A percentile compares a stretch with the other conserved stretches of the same genome.
Conservation (phyloP, 305 asterid species). For the Lippia alba region DNA sequence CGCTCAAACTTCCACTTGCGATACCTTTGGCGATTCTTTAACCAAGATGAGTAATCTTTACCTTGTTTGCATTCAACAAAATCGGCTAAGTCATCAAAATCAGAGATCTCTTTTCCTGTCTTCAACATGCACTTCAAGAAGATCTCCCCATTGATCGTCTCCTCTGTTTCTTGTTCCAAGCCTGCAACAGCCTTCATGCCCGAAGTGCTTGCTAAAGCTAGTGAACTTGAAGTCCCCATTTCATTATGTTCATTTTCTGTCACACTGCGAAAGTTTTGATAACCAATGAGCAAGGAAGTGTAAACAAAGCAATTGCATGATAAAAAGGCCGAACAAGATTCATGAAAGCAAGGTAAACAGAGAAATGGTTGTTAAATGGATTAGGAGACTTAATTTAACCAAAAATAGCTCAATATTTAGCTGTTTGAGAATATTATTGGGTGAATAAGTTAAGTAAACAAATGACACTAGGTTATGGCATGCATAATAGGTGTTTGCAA, state of each 20-base stretch:
- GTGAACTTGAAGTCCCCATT: conserved; percentile 36
- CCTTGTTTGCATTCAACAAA: conserved; percentile 74
- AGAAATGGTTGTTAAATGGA: no score
- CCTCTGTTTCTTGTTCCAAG: conserved; percentile 65
- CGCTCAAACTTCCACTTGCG: conserved; percentile 63
- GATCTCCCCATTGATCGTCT: conserved; percentile 70
- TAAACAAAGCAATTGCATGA: neutral
- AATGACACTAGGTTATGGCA: no score
- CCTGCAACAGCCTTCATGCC: conserved; percentile 40
- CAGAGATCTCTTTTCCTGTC: conserved; percentile 27
- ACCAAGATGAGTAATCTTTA: conserved; percentile 75
- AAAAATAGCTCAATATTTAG: no score
- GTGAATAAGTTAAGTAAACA: no score
- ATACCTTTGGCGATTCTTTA: conserved; percentile 60
- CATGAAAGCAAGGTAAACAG: no score
- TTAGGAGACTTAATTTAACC: no score
- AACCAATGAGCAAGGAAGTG: conserved; percentile 27
- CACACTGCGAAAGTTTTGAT: conserved; percentile 37
- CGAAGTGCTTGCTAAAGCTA: conserved; percentile 30
- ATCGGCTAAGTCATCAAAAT: conserved; percentile 62
- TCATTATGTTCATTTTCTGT: conserved; percentile 30
- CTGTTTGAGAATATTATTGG: no score
- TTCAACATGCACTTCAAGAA: conserved; percentile 54
- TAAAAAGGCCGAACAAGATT: no score
- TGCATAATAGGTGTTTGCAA: no score